Conservation (phyloP, 164 flowering plant genomes). For the Stephania japonica region DNA sequence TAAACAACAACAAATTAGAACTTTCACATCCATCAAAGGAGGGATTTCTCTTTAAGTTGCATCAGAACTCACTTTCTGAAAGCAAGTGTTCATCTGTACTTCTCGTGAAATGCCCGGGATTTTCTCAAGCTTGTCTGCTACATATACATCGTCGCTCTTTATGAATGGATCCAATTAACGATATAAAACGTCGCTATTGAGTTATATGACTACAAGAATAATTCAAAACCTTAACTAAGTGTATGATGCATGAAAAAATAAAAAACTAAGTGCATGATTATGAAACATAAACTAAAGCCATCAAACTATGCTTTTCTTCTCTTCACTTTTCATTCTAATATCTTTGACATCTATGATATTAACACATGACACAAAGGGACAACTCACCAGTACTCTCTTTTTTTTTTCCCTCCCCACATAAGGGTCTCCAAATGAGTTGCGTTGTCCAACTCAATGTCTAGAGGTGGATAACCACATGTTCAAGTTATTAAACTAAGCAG, state of each 20-base stretch:
- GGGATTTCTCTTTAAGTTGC: too few relatives aligned
- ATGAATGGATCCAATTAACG: too few relatives aligned
- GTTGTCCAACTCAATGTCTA: slow-evolving; percentile 28
- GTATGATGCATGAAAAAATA: too few relatives aligned
- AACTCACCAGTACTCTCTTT: slow-evolving; percentile 18
- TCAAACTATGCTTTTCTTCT: not conserved
- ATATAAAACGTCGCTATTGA: too few relatives aligned
- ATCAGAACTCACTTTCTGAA: not conserved
- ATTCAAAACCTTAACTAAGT: not conserved
- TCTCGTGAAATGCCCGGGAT: not conserved
- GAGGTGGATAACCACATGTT: slow-evolving; percentile 16
- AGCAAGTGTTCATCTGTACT: not conserved
- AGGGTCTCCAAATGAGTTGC: slow-evolving; percentile 20
- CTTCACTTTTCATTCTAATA: not conserved
- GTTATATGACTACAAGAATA: not conserved
- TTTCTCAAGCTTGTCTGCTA: not conserved
- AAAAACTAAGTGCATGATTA: not conserved
- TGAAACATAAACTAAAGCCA: not conserved
- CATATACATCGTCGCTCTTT: not conserved
- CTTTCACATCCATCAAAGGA: not conserved
- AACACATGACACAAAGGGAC: slow-evolving; percentile 17
- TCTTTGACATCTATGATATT: not conserved
- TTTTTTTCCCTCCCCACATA: slow-evolving; percentile 9
- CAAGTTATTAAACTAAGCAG: slow-evolving; percentile 11
- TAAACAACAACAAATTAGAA: not conserved